Conservation (phyloP, 208 protist genomes). For the Porcisia deanei region DNA sequence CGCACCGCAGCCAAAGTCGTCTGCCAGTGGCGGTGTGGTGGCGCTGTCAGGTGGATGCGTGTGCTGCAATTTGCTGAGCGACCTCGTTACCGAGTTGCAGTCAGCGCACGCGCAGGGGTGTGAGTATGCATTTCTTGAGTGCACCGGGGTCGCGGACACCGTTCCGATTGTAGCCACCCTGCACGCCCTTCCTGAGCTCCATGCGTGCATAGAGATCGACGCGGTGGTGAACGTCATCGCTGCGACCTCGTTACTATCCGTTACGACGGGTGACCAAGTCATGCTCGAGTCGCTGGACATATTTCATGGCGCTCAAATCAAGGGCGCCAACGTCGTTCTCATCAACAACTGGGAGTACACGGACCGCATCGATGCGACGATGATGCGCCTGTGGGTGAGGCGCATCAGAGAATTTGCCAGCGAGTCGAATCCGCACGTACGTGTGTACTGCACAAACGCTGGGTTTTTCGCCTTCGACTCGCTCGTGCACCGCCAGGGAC, state of each 20-base stretch:
- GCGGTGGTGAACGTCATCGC: conserved; percentile 44
- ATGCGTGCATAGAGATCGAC: conserved; percentile 31
- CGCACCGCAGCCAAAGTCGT: background rate
- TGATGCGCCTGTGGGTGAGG: conserved; percentile 19
- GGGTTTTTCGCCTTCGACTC: conserved; percentile 28
- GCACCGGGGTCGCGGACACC: conserved; percentile 50
- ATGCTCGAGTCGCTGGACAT: conserved; percentile 5
- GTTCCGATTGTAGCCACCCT: conserved; percentile 39
- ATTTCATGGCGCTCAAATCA: conserved; percentile 16
- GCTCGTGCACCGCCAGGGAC: conserved; percentile 18
- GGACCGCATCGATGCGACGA: background rate
- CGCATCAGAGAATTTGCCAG: conserved; percentile 13
- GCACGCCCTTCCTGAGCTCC: conserved; percentile 28
- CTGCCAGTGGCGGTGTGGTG: background rate
- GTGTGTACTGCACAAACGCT: conserved; percentile 35
- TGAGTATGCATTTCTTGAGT: conserved; percentile 43
- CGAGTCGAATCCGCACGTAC: conserved; percentile 28
- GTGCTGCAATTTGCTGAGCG: conserved; percentile 49
- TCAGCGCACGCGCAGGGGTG: conserved; percentile 21
- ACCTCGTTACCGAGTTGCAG: conserved; percentile 30
- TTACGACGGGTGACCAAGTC: conserved; percentile 11
- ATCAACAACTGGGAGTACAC: conserved; percentile 49
- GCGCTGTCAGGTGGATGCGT: conserved; percentile 48
- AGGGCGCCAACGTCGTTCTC: conserved; percentile 39
- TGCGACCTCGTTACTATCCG: conserved; percentile 13